These are phyloP conservation scores for Ustilago loliicola DNA, from an alignment of 1,284 basidiomycete species.

Conservation along the genomic window DNA sequence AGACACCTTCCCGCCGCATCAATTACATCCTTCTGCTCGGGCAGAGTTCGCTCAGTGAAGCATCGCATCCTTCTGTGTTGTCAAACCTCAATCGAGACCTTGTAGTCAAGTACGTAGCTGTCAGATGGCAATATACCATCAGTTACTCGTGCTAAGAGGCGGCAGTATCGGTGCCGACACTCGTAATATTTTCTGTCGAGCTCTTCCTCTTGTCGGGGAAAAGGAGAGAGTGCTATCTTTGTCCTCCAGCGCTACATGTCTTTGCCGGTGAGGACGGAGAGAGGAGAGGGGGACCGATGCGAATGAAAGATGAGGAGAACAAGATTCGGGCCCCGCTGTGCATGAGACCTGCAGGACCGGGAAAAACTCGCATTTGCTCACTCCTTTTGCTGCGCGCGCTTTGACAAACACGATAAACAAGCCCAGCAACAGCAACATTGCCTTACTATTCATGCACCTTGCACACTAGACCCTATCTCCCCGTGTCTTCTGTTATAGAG, in stretches of 20 bases:
- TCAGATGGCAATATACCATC: conserved; percentile 1
- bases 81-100: not conserved
- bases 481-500: too few relatives aligned
- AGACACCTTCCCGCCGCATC: not conserved
- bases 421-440: not conserved
- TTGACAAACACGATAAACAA: too few relatives aligned
- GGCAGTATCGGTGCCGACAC: not conserved
- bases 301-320: not conserved
- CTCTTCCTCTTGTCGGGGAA: not conserved
- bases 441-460: not conserved
- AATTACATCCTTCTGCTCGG: not conserved
- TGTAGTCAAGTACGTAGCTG: not conserved
- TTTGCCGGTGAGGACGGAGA: not conserved
- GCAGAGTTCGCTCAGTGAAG: not conserved
- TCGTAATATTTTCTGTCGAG: conserved; percentile 16
- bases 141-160: not conserved
- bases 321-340: conserved; percentile 33
- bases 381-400: not conserved
- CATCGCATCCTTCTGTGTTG: not conserved
- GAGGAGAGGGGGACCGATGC: not conserved
- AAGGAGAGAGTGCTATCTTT: not conserved
- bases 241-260: not conserved
- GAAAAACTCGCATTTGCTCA: conserved; percentile 31
- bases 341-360: conserved; percentile 34
- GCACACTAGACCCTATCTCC: not conserved